Percentiles rank a stretch among this genome's conserved stretches.
Evolutionary conservation across 352 stramenopile genomes (phyloP).

Genomic region (Globisporangium middletonii): DNA sequence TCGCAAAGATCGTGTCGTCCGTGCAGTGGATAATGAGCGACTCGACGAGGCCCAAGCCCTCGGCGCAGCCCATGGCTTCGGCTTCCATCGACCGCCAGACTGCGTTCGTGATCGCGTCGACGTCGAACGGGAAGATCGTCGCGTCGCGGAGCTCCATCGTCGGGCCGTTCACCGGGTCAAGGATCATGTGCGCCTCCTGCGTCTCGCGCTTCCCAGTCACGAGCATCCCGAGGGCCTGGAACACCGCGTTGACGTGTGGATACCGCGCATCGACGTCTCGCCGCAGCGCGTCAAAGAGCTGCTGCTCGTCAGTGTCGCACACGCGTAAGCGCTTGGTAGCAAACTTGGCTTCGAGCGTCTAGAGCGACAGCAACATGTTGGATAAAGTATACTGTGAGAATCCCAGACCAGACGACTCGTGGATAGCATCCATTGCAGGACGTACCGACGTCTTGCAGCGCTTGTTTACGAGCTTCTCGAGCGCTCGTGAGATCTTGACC

Average conservation of each 20-base stretch:
- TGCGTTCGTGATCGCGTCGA: conserved; percentile 23
- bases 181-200: conserved; percentile 44
- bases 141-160: conserved; percentile 47
- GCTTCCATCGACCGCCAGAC: conserved; percentile 36
- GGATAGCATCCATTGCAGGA: neutral
- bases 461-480: conserved; percentile 52
- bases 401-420: neutral
- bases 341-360: conserved; percentile 16
- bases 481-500: conserved; percentile 47
- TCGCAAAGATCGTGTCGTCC: conserved; percentile 29
- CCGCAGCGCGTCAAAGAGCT: conserved; percentile 29
- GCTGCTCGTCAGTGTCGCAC: conserved; percentile 29
- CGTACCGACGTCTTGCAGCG: conserved; percentile 35
- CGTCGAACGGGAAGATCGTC: conserved; percentile 45
- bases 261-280: conserved; percentile 25
- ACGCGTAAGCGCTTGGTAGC: conserved; percentile 20
- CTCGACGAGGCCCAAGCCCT: conserved; percentile 20
- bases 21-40: conserved; percentile 11
- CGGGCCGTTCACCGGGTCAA: conserved; percentile 35
- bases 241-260: conserved; percentile 31
- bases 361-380: neutral
- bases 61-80: conserved; percentile 22
- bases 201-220: conserved; percentile 31
- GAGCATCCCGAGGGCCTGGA: conserved; percentile 30
- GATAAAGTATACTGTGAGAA: neutral